Evolutionary conservation across 768 basidiomycete species (phyloP).

Genomic region (Leccinellum rugosiceps): DNA sequence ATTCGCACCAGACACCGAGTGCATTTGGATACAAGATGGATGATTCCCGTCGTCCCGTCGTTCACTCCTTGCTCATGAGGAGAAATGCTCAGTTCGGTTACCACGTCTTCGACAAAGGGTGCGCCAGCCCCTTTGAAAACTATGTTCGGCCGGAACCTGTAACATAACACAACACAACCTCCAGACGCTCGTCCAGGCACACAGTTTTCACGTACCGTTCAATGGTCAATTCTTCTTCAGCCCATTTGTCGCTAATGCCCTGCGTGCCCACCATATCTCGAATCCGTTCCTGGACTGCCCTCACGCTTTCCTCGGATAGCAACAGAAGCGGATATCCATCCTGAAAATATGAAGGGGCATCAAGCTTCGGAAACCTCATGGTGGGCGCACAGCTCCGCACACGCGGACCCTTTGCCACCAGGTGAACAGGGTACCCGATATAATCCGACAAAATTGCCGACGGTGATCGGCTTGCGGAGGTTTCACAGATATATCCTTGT

Average conservation of each 20-base stretch:
- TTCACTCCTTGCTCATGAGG: slow-evolving; percentile 26
- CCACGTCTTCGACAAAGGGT: slow-evolving; percentile 70
- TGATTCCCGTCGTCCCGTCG: slow-evolving; percentile 19
- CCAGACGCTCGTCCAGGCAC: background rate
- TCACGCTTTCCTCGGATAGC: slow-evolving; percentile 64
- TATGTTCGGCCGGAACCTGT: slow-evolving; percentile 76
- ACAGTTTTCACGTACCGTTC: slow-evolving; percentile 49
- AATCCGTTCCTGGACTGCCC: slow-evolving; percentile 46
- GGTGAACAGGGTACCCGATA: slow-evolving; percentile 56
- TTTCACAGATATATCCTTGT: slow-evolving; percentile 66
- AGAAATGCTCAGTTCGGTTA: slow-evolving; percentile 59
- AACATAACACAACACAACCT: slow-evolving; percentile 4
- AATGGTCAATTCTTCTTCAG: slow-evolving; percentile 44
- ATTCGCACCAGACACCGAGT: slow-evolving; percentile 65
- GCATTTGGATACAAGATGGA: slow-evolving; percentile 67
- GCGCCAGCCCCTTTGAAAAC: slow-evolving; percentile 59
- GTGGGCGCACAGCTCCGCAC: slow-evolving; percentile 53
- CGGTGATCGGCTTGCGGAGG: slow-evolving; percentile 40
- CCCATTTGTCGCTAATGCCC: slow-evolving; percentile 53
- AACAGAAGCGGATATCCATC: slow-evolving; percentile 71
- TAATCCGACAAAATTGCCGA: slow-evolving; percentile 59
- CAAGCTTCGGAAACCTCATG: slow-evolving; percentile 51
- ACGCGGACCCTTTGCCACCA: slow-evolving; percentile 64
- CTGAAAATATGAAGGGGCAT: slow-evolving; percentile 57
- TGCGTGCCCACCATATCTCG: slow-evolving; percentile 45